Conservation (phyloP, 768 basidiomycete species). For the Tylopilus intermedius region DNA sequence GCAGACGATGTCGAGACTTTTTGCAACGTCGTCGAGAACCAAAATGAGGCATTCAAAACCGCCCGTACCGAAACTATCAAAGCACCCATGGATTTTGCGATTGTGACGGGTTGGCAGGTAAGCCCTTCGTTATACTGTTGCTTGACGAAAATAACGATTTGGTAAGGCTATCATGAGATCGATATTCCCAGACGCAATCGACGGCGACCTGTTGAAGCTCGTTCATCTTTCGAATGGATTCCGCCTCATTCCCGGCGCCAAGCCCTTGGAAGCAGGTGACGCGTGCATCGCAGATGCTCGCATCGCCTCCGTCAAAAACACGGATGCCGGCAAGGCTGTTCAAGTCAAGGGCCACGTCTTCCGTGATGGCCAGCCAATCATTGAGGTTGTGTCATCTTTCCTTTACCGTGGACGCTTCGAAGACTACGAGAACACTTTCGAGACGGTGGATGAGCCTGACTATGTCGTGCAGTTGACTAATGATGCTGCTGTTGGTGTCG, state of each 20-base stretch:
- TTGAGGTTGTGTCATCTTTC: slow-evolving; percentile 94
- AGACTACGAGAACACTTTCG: slow-evolving; percentile 96
- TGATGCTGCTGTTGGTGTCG: slow-evolving; percentile 81
- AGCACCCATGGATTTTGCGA: slow-evolving; percentile 98
- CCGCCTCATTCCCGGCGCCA: slow-evolving; percentile 75
- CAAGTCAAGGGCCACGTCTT: slow-evolving; percentile 81
- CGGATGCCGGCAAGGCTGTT: slow-evolving; percentile 89
- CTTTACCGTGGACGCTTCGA: slow-evolving; percentile 91
- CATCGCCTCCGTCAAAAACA: slow-evolving; percentile 86
- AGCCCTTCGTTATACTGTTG: slow-evolving; percentile 23
- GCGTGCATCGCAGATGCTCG: slow-evolving; percentile 85
- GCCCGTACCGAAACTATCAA: slow-evolving; percentile 61
- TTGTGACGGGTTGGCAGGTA: slow-evolving; percentile 98
- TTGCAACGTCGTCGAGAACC: slow-evolving; percentile 90
- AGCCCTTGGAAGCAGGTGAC: slow-evolving; percentile 77
- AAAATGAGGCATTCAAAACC: slow-evolving; percentile 84
- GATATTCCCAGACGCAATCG: slow-evolving; percentile 88
- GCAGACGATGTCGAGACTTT: slow-evolving; percentile 78
- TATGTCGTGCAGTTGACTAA: slow-evolving; percentile 72
- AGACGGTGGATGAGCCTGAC: slow-evolving; percentile 84
- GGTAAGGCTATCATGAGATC: slow-evolving; percentile 95
- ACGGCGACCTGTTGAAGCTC: slow-evolving; percentile 92
- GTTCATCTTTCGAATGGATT: slow-evolving; percentile 98
- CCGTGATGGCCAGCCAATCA: slow-evolving; percentile 73
- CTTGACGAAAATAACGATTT: slow-evolving; percentile 6